Evolutionary conservation across 164 flowering plant genomes (phyloP).

Genomic region (Litsea cubeba): DNA sequence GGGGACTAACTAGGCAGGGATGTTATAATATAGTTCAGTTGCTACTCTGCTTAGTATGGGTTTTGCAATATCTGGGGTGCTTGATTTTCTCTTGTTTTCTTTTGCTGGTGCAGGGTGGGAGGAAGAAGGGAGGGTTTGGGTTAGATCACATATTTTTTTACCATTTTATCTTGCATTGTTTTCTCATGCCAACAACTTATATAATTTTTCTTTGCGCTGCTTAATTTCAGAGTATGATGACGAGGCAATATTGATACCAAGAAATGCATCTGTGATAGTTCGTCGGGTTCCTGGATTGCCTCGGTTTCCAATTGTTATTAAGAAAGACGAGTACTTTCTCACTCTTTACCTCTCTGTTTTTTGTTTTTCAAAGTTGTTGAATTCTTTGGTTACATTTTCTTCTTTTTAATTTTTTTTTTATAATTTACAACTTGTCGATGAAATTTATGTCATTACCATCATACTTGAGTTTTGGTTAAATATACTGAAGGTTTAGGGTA

Average conservation of each 20-base stretch:
- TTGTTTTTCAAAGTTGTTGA: neutral
- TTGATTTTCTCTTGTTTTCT: neutral
- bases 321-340: slow-evolving; percentile 65
- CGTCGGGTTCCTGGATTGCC: slow-evolving; percentile 91
- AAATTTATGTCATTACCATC: neutral
- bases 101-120: neutral
- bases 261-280: slow-evolving; percentile 86
- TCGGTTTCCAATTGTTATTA: slow-evolving; percentile 79
- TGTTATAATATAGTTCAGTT: neutral
- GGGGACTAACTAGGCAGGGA: neutral
- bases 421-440: neutral
- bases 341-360: too few species aligned
- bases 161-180: too few species aligned
- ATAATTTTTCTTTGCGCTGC: slow-evolving; percentile 31
- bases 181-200: slow-evolving; percentile 28
- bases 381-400: neutral
- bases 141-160: neutral
- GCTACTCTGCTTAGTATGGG: too few species aligned
- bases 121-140: neutral
- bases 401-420: too few species aligned
- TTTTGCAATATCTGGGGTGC: neutral
- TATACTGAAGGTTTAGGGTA: too few species aligned
- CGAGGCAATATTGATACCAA: slow-evolving; percentile 85
- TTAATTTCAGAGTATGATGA: slow-evolving; percentile 91
- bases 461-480: neutral